Percentiles rank a stretch among this genome's conserved stretches.
phyloP scores from a whole-genome alignment of 1,139 yeast genomes.

The Pichia norvegensis region DNA sequence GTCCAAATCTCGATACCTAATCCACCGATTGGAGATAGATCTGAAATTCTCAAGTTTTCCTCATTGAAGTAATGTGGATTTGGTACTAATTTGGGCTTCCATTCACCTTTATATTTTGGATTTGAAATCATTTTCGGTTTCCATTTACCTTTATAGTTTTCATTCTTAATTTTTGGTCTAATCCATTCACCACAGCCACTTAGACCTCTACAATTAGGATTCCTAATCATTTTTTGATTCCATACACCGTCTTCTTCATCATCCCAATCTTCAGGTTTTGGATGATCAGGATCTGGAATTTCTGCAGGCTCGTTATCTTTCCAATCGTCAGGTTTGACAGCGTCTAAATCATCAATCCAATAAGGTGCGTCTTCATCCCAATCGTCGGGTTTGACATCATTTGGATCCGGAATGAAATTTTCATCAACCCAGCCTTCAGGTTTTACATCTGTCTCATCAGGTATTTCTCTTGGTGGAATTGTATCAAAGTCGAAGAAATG shows the following conservation, averaged over 20 bases:
- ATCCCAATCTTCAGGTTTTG: conserved; percentile 71
- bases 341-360: conserved; percentile 57
- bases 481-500: conserved; percentile 46
- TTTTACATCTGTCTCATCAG: conserved; percentile 53
- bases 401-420: conserved; percentile 58
- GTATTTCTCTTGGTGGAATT: conserved; percentile 54
- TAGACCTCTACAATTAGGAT: conserved; percentile 55
- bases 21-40: conserved; percentile 66
- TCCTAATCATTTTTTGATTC: conserved; percentile 58
- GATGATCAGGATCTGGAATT: conserved; percentile 59
- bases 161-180: conserved; percentile 59
- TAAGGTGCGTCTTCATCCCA: conserved; percentile 68
- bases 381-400: conserved; percentile 61
- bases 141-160: conserved; percentile 75
- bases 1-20: conserved; percentile 90
- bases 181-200: conserved; percentile 73
- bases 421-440: conserved; percentile 81
- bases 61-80: conserved; percentile 54
- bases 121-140: conserved; percentile 55
- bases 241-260: conserved; percentile 85
- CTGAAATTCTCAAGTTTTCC: conserved; percentile 51
- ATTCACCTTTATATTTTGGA: conserved; percentile 71
- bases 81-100: conserved; percentile 60
- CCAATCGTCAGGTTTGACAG: conserved; percentile 71
- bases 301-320: conserved; percentile 51